These are phyloP conservation scores for Aspergillus sp. DNA, from an alignment of 2,329 filamentous ascomycete genomes.

Conservation along the genomic window DNA sequence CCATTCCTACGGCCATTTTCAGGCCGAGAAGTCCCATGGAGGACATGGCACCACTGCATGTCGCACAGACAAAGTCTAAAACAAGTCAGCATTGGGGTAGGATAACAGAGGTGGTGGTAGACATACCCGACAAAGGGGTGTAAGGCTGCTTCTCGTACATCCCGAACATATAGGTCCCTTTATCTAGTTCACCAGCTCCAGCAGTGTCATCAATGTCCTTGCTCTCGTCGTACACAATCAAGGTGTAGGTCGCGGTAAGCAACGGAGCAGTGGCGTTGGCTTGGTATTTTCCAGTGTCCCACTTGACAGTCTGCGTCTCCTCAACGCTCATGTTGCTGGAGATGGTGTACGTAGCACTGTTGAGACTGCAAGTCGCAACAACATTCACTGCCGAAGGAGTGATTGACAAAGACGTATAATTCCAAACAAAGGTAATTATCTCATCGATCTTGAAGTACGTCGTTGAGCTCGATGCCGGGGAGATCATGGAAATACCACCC, in stretches of 20 bases:
- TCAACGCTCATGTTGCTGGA: constrained; percentile 57
- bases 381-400: constrained; percentile 62
- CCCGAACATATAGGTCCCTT: constrained; percentile 57
- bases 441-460: constrained; percentile 66
- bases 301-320: constrained; percentile 54
- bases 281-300: constrained; percentile 61
- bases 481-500: constrained; percentile 63
- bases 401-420: constrained; percentile 63
- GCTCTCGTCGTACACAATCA: constrained; percentile 61
- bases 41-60: constrained; percentile 56
- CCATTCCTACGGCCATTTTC: constrained; percentile 56
- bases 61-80: constrained; percentile 56
- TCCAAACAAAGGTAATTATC: constrained; percentile 65
- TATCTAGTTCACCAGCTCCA: constrained; percentile 56
- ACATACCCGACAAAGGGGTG: constrained; percentile 50
- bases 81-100: constrained; percentile 17
- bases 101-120: constrained; percentile 11
- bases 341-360: constrained; percentile 62
- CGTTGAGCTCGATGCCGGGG: constrained; percentile 51
- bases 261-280: constrained; percentile 51
- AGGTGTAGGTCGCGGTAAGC: constrained; percentile 61
- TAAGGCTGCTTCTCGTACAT: constrained; percentile 61
- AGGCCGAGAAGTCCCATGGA: constrained; percentile 56
- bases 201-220: constrained; percentile 53
- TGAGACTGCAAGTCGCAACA: constrained; percentile 60